These are phyloP conservation scores for Pseudogymnoascus sp. DNA, from an alignment of 2,329 filamentous ascomycete genomes.

Conservation along the genomic window DNA sequence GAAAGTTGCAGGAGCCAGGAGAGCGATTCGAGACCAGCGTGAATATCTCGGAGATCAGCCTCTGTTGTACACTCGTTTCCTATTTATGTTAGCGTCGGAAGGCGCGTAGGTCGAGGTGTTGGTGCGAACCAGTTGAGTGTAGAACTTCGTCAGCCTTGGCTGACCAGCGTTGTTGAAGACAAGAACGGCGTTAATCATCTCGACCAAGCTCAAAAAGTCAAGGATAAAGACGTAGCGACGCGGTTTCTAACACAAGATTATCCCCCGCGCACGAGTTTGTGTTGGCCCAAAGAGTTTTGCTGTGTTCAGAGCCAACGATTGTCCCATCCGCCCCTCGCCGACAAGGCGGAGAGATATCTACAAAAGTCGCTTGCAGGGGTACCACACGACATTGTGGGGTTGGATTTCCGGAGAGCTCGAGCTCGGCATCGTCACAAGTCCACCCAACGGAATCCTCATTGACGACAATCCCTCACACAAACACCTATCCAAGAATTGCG, in stretches of 20 bases:
- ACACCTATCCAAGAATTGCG: background rate
- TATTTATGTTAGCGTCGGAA: conserved; percentile 32
- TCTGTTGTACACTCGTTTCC: conserved; percentile 97
- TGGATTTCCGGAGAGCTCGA: background rate
- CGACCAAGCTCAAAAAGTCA: conserved; percentile 16
- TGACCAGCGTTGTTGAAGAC: conserved; percentile 99
- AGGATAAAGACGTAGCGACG: background rate
- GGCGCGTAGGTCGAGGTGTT: background rate
- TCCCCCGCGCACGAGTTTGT: background rate
- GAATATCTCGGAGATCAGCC: conserved; percentile 95
- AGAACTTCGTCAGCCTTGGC: conserved; percentile 95
- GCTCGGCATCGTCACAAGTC: background rate
- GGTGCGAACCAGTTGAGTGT: conserved; percentile 75
- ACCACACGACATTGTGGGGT: conserved; percentile 4
- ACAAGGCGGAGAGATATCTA: conserved; percentile 6
- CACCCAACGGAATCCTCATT: background rate
- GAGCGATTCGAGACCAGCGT: conserved; percentile 87
- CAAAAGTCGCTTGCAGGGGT: conserved; percentile 9
- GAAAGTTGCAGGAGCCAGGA: conserved; percentile 91
- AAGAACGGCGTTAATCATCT: conserved; percentile 96
- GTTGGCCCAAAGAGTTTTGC: background rate
- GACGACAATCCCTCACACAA: background rate
- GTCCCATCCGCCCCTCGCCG: background rate
- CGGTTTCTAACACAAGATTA: background rate
- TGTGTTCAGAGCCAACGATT: background rate